These are phyloP conservation scores for Trichothecium roseum DNA, from an alignment of 2,329 filamentous ascomycete genomes.

Conservation along the genomic window DNA sequence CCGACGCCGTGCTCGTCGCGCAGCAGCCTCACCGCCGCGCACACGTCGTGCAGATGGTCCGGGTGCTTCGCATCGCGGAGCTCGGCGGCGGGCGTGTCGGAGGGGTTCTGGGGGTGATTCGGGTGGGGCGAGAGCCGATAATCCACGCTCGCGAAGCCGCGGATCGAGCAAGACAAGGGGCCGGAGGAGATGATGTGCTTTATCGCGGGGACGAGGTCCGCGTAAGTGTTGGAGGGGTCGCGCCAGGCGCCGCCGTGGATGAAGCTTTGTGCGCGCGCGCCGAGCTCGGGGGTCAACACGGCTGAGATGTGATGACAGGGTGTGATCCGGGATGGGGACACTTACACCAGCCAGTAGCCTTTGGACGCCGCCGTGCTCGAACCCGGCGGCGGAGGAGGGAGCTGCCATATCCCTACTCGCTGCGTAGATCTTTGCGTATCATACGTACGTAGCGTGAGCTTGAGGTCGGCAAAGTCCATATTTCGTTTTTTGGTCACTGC, in stretches of 20 bases:
- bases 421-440: no score
- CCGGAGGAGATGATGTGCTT: constrained; percentile 24
- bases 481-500: no score
- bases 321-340: no score
- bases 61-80: constrained; percentile 42
- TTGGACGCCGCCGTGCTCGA: no score
- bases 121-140: constrained; percentile 50
- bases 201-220: constrained; percentile 35
- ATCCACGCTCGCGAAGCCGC: constrained; percentile 53
- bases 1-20: constrained; percentile 32
- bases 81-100: constrained; percentile 13
- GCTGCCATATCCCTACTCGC: no score
- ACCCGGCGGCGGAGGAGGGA: no score
- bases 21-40: constrained; percentile 38
- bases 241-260: constrained; percentile 56
- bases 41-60: constrained; percentile 47
- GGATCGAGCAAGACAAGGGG: constrained; percentile 26
- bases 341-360: no score
- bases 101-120: constrained; percentile 25
- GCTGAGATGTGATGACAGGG: no score
- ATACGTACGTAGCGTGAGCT: no score
- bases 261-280: constrained; percentile 32
- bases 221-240: constrained; percentile 39
- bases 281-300: no score
- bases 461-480: no score